Evolutionary conservation across 345 rosid genomes (phyloP), one percentile per base, ranked within the genome.

Genomic region (Capsella bursapastoris): DNA sequence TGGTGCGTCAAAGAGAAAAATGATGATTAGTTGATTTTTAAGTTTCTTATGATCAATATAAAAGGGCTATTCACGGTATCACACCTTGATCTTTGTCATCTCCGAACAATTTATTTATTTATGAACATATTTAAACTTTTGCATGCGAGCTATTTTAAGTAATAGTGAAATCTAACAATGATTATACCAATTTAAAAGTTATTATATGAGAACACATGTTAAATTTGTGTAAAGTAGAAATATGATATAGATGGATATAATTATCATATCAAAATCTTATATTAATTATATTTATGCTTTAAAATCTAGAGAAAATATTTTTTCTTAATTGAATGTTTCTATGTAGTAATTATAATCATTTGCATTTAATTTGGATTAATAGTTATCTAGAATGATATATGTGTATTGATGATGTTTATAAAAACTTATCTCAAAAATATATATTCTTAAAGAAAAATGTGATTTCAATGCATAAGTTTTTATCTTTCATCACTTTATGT

Each of bases 401-500:
- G n/a, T 52, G 14, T 13, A 7, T 12, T 14, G 15, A n/a, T 55
- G 37, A 55, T 27, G 29, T 9, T 13, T 29, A 2, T 6, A 0
- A 27, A 28, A 11, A 2, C 29, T 13, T 27, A 6, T 14, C 35
- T 28, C 9, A 27, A 27, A 53, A 12, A 13, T 8, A 9, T 2
- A 10, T 51, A 5, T 10, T 25, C 10, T 44, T 5, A 2, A 14
- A 44, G 10, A 22, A 49, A 18, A 11, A 18, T 22, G 4, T 22
- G 31, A 52, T 52, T 52, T 52, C n/a, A 52, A 6, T 52, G 57
- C 32, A 11, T 25, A 52, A 51, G 56, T 51, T 48, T 22, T n/a
- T 48, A 48, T 48, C 34, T 52, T 52, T 10, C 35, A 52, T 11
- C 57, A 25, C 8, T 52, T 52, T 27, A 27, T 2, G 57, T 52